Conservation (phyloP, 768 basidiomycete genomes). For the Butyriboletus loyo region DNA sequence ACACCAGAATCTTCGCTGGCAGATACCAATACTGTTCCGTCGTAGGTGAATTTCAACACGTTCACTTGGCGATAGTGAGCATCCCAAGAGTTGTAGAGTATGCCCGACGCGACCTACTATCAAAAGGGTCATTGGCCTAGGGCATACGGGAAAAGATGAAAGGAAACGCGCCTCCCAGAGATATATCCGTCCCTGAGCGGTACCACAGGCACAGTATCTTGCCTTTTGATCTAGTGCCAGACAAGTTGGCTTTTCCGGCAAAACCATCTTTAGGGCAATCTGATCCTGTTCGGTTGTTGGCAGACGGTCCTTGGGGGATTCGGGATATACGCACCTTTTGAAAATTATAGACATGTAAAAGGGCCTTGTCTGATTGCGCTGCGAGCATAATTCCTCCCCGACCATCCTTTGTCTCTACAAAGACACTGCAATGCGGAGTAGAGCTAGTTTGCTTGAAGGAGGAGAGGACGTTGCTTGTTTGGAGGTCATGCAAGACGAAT, state of each 20-base stretch:
- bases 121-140: slow-evolving; percentile 16
- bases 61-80: slow-evolving; percentile 92
- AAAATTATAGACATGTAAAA: slow-evolving; percentile 88
- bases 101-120: slow-evolving; percentile 84
- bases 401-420: slow-evolving; percentile 63
- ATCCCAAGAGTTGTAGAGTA: slow-evolving; percentile 87
- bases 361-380: slow-evolving; percentile 83
- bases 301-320: neutral
- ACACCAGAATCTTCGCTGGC: slow-evolving; percentile 90
- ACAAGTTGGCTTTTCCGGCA: slow-evolving; percentile 87
- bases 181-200: slow-evolving; percentile 83
- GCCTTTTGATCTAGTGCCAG: slow-evolving; percentile 73
- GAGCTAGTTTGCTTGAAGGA: slow-evolving; percentile 87
- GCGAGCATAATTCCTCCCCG: slow-evolving; percentile 84
- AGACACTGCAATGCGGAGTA: slow-evolving; percentile 58
- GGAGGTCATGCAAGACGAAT: slow-evolving; percentile 77
- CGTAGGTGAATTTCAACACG: slow-evolving; percentile 77
- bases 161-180: slow-evolving; percentile 83
- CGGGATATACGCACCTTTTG: slow-evolving; percentile 65
- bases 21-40: slow-evolving; percentile 76
- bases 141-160: neutral
- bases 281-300: slow-evolving; percentile 64
- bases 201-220: slow-evolving; percentile 82
- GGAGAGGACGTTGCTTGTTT: slow-evolving; percentile 69
- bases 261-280: slow-evolving; percentile 76